Evolutionary conservation across 305 asterid genomes (phyloP).

Genomic region (Solanum hybrid): DNA sequence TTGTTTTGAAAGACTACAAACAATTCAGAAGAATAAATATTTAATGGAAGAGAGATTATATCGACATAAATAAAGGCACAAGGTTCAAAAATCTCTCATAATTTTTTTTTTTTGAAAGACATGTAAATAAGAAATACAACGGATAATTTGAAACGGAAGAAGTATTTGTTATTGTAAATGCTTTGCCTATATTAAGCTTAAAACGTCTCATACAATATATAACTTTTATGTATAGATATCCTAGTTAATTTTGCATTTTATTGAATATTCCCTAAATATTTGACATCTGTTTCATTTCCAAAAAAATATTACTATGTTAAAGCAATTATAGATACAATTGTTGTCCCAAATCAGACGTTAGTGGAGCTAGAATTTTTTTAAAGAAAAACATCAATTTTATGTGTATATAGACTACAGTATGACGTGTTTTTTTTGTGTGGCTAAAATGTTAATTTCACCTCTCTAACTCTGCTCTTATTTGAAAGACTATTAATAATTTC

Average conservation of each 20-base stretch:
- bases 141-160: background rate
- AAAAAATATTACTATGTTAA: background rate
- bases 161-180: background rate
- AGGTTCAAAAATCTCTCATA: too few relatives aligned
- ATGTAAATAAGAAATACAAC: too few relatives aligned
- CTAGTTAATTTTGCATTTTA: background rate
- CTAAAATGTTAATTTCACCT: background rate
- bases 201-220: background rate
- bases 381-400: too few relatives aligned
- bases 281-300: background rate
- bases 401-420: background rate
- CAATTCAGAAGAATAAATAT: too few relatives aligned
- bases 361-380: background rate
- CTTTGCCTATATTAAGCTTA: background rate
- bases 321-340: background rate
- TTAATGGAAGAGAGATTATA: background rate
- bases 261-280: background rate
- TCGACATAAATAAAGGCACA: too few relatives aligned
- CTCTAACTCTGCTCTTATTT: background rate
- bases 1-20: too few relatives aligned
- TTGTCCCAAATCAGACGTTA: background rate
- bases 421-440: background rate
- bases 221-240: background rate
- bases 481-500: background rate
- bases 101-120: rapidly evolving